Conservation (phyloP, 2,329 filamentous ascomycete species). For the Neonectria faginata region DNA sequence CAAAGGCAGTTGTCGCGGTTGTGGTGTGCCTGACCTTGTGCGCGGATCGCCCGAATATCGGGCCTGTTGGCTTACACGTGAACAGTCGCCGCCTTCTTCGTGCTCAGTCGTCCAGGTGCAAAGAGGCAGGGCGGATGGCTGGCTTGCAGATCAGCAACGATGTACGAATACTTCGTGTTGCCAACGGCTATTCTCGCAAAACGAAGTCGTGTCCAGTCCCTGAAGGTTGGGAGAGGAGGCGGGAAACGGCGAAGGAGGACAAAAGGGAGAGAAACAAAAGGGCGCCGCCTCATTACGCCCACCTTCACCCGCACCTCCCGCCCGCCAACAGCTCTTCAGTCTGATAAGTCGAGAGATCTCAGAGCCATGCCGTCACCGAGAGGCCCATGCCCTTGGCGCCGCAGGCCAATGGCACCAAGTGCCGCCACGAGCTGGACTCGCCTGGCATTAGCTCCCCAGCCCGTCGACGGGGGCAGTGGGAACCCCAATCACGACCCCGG, state of each 20-base stretch:
- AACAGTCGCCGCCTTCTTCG: conserved; percentile 7
- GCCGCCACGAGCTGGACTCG: conserved; percentile 35
- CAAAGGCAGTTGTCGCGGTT: not conserved
- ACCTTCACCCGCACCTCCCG: conserved; percentile 9
- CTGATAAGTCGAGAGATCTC: conserved; percentile 29
- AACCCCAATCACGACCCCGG: conserved; percentile 19
- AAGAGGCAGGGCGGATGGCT: conserved; percentile 9
- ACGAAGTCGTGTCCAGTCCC: conserved; percentile 13
- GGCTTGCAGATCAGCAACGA: not conserved
- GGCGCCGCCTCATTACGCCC: conserved; percentile 34
- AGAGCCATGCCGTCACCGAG: conserved; percentile 41
- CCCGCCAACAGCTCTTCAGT: conserved; percentile 17
- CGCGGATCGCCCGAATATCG: conserved; percentile 29
- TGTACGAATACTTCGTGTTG: conserved; percentile 1
- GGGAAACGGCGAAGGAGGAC: conserved; percentile 13
- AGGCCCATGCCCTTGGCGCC: conserved; percentile 30
- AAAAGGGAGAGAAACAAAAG: conserved; percentile 20
- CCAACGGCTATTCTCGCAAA: not conserved
- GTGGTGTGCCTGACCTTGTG: conserved; percentile 31
- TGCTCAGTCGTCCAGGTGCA: not conserved
- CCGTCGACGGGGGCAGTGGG: conserved; percentile 27
- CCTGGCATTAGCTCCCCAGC: conserved; percentile 23
- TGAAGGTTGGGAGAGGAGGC: conserved; percentile 20
- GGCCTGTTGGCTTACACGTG: conserved; percentile 29
- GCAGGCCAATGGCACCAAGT: conserved; percentile 31